A percentile compares a stretch with the other conserved stretches of the same genome.
Evolutionary conservation across 306 rosid species (phyloP).

Genomic region (Sindora glabra): DNA sequence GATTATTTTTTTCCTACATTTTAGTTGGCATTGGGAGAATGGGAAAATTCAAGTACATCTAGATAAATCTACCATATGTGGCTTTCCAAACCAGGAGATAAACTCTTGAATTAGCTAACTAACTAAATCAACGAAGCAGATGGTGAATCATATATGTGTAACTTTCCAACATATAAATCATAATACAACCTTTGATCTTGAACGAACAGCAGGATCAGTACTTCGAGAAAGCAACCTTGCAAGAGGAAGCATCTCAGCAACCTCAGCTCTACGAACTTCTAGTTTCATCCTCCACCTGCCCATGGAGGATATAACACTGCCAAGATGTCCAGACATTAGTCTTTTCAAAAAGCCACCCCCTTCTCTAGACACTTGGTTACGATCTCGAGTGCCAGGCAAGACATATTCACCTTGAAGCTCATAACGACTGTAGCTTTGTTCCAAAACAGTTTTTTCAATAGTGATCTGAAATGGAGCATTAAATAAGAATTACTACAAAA

Average conservation of each 20-base stretch:
- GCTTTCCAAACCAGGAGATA: neutral
- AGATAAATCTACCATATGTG: neutral
- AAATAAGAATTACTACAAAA: conserved; percentile 15
- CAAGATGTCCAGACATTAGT: conserved; percentile 63
- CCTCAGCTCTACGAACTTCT: conserved; percentile 80
- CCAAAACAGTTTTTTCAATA: conserved; percentile 75
- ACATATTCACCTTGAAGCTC: conserved; percentile 98
- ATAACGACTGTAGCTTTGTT: conserved; percentile 81
- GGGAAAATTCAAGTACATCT: neutral
- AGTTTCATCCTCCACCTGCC: conserved; percentile 98
- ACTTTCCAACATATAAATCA: conserved; percentile 14
- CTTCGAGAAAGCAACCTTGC: conserved; percentile 84
- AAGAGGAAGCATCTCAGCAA: conserved; percentile 96
- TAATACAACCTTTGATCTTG: conserved; percentile 82
- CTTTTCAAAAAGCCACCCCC: conserved; percentile 42
- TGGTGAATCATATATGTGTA: neutral
- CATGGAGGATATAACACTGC: conserved; percentile 85
- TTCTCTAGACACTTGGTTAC: conserved; percentile 43
- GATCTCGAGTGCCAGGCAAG: conserved; percentile 66
- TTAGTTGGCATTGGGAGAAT: neutral
- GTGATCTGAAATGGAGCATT: conserved; percentile 57
- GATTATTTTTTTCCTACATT: too few species aligned
- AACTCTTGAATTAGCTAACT: neutral
- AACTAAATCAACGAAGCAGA: conserved; percentile 3
- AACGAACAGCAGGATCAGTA: conserved; percentile 73